These are phyloP conservation scores for Aspergillus puulaauensis DNA, from an alignment of 2,329 filamentous ascomycete genomes.

Conservation along the genomic window DNA sequence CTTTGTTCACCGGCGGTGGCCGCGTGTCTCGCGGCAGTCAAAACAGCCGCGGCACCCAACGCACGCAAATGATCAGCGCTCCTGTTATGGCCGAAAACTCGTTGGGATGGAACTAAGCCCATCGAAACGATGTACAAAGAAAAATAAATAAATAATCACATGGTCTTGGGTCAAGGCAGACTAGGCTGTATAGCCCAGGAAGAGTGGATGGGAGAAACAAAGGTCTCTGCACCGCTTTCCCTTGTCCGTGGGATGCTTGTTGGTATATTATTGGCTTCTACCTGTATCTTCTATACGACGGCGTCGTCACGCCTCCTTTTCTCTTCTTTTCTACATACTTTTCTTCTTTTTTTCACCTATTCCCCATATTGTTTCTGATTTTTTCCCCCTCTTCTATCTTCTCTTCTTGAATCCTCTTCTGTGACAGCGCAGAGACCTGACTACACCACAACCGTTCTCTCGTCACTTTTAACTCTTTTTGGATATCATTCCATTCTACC, in stretches of 20 bases:
- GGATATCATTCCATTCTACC: constrained; percentile 11
- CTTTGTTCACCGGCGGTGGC: constrained; percentile 46
- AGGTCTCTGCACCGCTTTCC: constrained; percentile 7
- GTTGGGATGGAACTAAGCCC: constrained; percentile 82
- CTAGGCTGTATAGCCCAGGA: constrained; percentile 7
- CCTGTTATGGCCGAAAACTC: constrained; percentile 94
- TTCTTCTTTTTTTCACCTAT: constrained; percentile 31
- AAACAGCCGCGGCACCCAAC: constrained; percentile 66
- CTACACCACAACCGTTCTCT: constrained; percentile 16
- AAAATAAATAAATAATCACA: constrained; percentile 12
- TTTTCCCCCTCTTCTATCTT: not conserved
- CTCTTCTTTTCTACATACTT: constrained; percentile 23
- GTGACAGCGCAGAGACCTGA: constrained; percentile 18
- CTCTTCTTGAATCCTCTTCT: constrained; percentile 19
- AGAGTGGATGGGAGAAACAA: constrained; percentile 10
- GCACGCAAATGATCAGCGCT: constrained; percentile 76
- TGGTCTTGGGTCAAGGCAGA: constrained; percentile 18
- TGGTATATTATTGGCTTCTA: constrained; percentile 24
- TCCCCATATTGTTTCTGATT: constrained; percentile 34
- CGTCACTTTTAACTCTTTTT: constrained; percentile 14
- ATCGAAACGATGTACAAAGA: constrained; percentile 12
- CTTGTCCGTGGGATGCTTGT: constrained; percentile 10
- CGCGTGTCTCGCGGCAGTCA: constrained; percentile 49
- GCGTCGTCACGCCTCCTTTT: constrained; percentile 16
- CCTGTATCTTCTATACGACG: constrained; percentile 19